These are phyloP conservation scores for Pseudocercospora crystallina DNA, from an alignment of 2,329 filamentous ascomycete genomes.

Conservation along the genomic window DNA sequence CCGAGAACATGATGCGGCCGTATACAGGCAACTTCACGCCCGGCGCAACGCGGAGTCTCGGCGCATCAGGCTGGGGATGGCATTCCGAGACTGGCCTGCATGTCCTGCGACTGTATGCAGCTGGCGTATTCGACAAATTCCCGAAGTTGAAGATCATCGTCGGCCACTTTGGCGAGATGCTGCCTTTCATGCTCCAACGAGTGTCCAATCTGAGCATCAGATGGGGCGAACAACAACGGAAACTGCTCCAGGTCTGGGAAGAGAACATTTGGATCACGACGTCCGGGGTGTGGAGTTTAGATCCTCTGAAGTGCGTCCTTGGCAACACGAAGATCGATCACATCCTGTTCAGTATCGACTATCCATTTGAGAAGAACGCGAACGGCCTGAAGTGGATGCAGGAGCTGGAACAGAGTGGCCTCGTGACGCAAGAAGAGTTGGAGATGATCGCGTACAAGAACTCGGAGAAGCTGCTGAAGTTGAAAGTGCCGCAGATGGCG, in stretches of 20 bases:
- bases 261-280: constrained; percentile 62
- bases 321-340: constrained; percentile 44
- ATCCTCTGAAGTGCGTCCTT: constrained; percentile 48
- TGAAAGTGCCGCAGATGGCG: constrained; percentile 29
- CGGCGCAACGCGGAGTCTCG: constrained; percentile 36
- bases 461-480: constrained; percentile 48
- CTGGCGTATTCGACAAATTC: constrained; percentile 56
- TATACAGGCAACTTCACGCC: constrained; percentile 38
- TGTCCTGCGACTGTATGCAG: constrained; percentile 51
- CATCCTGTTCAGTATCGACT: constrained; percentile 60
- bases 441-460: constrained; percentile 53
- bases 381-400: constrained; percentile 52
- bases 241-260: constrained; percentile 44
- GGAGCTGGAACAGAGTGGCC: constrained; percentile 51
- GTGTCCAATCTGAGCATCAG: constrained; percentile 35
- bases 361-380: constrained; percentile 56
- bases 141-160: constrained; percentile 57
- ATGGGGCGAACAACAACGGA: constrained; percentile 37
- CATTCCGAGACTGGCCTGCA: constrained; percentile 53
- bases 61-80: constrained; percentile 51
- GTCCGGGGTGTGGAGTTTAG: constrained; percentile 55
- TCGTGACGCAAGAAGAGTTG: constrained; percentile 52
- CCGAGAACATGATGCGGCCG: constrained; percentile 37
- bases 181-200: constrained; percentile 58
- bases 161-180: constrained; percentile 58